Base-by-base conservation (phyloP, 1,284 basidiomycete genomes). In the Mycosarcoma maydis region DNA sequence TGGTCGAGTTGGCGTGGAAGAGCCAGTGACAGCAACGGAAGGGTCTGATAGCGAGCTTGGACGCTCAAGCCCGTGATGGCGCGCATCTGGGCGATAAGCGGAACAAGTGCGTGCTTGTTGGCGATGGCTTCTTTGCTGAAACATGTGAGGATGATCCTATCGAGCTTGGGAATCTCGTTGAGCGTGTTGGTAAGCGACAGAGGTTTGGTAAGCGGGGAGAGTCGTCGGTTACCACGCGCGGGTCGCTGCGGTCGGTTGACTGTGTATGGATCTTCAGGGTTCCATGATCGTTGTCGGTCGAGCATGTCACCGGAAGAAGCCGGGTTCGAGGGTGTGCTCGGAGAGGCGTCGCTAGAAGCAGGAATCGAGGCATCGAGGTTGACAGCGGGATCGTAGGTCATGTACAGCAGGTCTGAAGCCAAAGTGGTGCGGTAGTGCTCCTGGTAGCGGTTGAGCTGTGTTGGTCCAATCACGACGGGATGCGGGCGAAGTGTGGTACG, bases 351-450 rank as follows among this genome's bases (percentile, higher is more conserved):
- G 29, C 51, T 40, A 34, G 53, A 58, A 13, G 58, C 24, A 6
- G 42, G 44, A 13, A 38, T 14, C 2, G 50, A 22, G 20, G 46
- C 8, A 24, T 64, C 49, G 39, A 71, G 38, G 38, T 61, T 52
- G 58, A 59, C 44, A 6, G 53, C 32, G 1, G 71, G 67, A 58
- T 89, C 86, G 85, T 96, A 97, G 45, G 91, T 91, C 88, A 98
- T 91, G 87, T 98, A 98, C 86, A 98, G 88, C 72, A 96, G 85
- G 84, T 97, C 88, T 76, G 92, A 89, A 20, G 89, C 87, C 56
- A 98, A 86, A 9, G 93, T 90, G 48, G 85, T 84, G 80, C 90
- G 83, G 85, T 96, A 98, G 85, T 97, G 92, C 69, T 93, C 89
- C 59, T 87, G 85, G 56, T 94, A 87, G 42, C 94, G 88, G 75